Percentiles rank a stretch among this genome's conserved stretches.
Evolutionary conservation across 352 stramenopile genomes (phyloP).

Genomic region (Globisporangium nunn): DNA sequence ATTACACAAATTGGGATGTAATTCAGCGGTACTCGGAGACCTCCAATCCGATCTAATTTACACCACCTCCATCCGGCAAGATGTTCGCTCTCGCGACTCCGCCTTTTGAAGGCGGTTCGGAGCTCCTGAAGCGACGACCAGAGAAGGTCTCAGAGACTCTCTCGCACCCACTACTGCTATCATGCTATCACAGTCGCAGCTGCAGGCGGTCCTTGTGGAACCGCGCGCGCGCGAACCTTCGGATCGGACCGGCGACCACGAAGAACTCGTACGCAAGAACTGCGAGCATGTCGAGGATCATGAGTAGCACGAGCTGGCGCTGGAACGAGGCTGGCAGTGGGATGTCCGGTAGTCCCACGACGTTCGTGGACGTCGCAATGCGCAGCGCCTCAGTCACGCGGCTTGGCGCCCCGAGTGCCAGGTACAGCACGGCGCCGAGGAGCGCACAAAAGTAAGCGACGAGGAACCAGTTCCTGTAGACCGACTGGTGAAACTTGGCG

Average conservation of each 20-base stretch:
- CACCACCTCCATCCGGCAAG: too few relatives aligned
- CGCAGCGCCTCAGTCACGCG: conserved; percentile 65
- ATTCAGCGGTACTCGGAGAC: too few relatives aligned
- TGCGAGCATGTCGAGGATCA: conserved; percentile 16
- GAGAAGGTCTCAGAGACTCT: too few relatives aligned
- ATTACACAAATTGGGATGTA: too few relatives aligned
- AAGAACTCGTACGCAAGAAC: conserved; percentile 27
- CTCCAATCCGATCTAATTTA: too few relatives aligned
- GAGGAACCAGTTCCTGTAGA: conserved; percentile 64
- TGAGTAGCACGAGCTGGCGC: conserved; percentile 34
- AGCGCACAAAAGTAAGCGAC: conserved; percentile 51
- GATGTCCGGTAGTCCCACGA: conserved; percentile 62
- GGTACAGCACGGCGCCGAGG: conserved; percentile 41
- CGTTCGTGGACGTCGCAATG: conserved; percentile 67
- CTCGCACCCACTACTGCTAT: too few relatives aligned
- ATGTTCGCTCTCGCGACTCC: too few relatives aligned
- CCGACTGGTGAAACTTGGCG: conserved; percentile 52
- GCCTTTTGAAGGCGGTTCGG: too few relatives aligned
- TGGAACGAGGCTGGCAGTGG: conserved; percentile 50
- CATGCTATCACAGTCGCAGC: conserved; percentile 15
- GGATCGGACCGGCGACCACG: conserved; percentile 24
- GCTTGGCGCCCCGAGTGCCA: conserved; percentile 48
- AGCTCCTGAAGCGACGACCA: too few relatives aligned
- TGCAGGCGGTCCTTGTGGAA: conserved; percentile 21
- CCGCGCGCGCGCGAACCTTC: conserved; percentile 11